Evolutionary conservation across 139 green algal species (phyloP), one percentile per base, ranked within the genome.

Genomic region (Helicosporidium sp.): DNA sequence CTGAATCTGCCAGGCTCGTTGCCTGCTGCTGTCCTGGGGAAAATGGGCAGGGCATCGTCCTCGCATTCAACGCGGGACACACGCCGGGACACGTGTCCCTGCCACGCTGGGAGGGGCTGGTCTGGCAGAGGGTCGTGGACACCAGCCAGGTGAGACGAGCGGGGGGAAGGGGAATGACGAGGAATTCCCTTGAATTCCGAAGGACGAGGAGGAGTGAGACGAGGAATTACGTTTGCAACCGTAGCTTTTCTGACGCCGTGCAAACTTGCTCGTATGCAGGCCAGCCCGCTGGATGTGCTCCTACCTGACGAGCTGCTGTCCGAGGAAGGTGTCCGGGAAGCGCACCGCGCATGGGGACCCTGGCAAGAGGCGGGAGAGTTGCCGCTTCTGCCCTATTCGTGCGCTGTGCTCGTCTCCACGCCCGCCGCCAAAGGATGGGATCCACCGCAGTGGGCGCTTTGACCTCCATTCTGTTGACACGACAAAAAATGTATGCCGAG

Each of bases 251-350:
- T 25, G 5, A 18, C 44, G 40, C n/a, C 17, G 8, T 17, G 20
- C 17, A 46, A 13, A 13, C 20, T 46, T 46, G n/a, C 17, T 12
- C n/a, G 3, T 18, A n/a, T 42, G 26, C 69, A 75, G 59, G 36
- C 61, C 1, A 60, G 77, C 5, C 83, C 83, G 16, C 87, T 71
- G 48, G 81, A 93, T 54, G 73, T 82, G 24, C 68, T 95, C 26
- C 51, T 72, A 6, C 52, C 52, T 0, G 77, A 93, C 48, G 61
- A 72, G 23, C 40, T 42, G 19, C 63, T 83, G 28, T 53, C 41
- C 1, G 50, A 23, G 16, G 57, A 57, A 15, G 52, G 70, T 29
- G 46, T 76, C 15, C 45, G 39, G 1, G 52, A 43, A 5, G 66
- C 60, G 16, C 58, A 48, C 10, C 45, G 55, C 2, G 50, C 64